These are phyloP conservation scores for Cyclocybe aegerita DNA, from an alignment of 768 basidiomycete species.

Conservation along the genomic window DNA sequence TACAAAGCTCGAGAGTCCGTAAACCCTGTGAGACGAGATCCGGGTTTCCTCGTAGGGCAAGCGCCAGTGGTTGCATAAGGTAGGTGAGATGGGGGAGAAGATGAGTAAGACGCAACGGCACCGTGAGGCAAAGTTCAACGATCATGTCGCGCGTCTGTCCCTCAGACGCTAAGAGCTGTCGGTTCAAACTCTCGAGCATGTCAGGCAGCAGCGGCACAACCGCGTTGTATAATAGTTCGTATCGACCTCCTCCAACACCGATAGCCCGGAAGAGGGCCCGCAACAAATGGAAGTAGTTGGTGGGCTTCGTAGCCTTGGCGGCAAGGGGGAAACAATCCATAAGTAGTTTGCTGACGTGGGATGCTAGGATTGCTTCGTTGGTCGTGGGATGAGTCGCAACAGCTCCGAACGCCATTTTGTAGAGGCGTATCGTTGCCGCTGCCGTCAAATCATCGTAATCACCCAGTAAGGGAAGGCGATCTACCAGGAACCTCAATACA, in stretches of 20 bases:
- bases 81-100: conserved; percentile 93
- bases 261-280: conserved; percentile 92
- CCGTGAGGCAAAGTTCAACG: conserved; percentile 95
- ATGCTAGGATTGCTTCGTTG: conserved; percentile 93
- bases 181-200: conserved; percentile 93
- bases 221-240: conserved; percentile 93
- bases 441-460: conserved; percentile 82
- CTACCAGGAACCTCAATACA: conserved; percentile 82
- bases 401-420: conserved; percentile 94
- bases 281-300: conserved; percentile 90
- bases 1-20: conserved; percentile 96
- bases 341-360: conserved; percentile 88
- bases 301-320: conserved; percentile 86
- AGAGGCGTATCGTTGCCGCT: conserved; percentile 83
- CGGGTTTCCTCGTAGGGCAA: conserved; percentile 82
- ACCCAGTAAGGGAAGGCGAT: conserved; percentile 78
- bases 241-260: conserved; percentile 87
- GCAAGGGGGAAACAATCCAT: conserved; percentile 97
- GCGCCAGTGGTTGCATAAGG: conserved; percentile 93
- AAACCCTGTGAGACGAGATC: conserved; percentile 95
- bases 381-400: conserved; percentile 67
- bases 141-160: conserved; percentile 88
- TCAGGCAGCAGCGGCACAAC: conserved; percentile 95
- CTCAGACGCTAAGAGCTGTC: conserved; percentile 83
- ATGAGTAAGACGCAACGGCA: conserved; percentile 92